Evolutionary conservation across 768 basidiomycete species (phyloP).

Genomic region (Podaxis sp.): DNA sequence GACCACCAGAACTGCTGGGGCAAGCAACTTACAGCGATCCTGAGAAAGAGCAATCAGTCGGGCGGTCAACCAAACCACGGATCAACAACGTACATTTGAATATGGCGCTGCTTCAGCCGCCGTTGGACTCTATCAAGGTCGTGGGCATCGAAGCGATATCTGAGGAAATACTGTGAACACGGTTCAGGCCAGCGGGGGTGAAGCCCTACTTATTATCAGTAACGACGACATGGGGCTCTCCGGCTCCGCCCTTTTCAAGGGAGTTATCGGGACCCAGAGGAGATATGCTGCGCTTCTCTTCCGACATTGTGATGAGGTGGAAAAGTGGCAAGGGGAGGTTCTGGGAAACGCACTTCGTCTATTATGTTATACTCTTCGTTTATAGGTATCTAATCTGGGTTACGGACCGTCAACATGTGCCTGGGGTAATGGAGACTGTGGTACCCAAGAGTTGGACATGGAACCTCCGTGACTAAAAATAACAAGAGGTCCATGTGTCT

Average conservation of each 20-base stretch:
- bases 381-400: not conserved
- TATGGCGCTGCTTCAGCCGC: conserved; percentile 73
- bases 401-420: not conserved
- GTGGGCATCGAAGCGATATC: conserved; percentile 54
- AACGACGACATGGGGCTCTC: conserved; percentile 3
- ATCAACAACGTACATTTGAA: conserved; percentile 59
- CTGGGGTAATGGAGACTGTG: not conserved
- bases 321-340: conserved; percentile 11
- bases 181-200: not conserved
- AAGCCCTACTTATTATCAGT: conserved; percentile 19
- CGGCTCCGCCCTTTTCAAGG: conserved; percentile 23
- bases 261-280: conserved; percentile 18
- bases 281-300: conserved; percentile 19
- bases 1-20: not conserved
- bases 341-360: not conserved
- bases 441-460: not conserved
- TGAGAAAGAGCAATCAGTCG: conserved; percentile 21
- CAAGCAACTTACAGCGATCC: conserved; percentile 58
- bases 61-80: not conserved
- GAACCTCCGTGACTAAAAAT: not conserved
- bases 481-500: not conserved
- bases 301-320: conserved; percentile 21
- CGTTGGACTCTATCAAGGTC: conserved; percentile 74
- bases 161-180: conserved; percentile 13
- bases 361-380: conserved; percentile 3